Percentiles rank a stretch among this genome's conserved stretches.
phyloP scores from a whole-genome alignment of 331 rosid species.

The Acacia concinna region DNA sequence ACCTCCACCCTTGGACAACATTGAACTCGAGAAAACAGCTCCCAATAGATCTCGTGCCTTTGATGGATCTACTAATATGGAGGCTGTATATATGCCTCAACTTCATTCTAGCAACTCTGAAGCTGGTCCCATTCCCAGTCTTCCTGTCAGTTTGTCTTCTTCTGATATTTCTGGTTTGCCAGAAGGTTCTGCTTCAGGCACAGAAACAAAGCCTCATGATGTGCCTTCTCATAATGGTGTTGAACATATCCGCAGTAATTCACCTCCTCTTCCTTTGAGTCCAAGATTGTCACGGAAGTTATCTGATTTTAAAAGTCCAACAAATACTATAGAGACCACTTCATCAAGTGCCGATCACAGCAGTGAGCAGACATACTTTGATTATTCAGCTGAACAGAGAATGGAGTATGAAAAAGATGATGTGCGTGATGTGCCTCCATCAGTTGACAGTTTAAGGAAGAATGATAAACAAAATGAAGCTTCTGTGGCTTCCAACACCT shows the following conservation, averaged over 20 bases:
- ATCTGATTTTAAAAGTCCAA: conserved; percentile 63
- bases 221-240: conserved; percentile 40
- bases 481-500: conserved; percentile 52
- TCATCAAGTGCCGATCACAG: conserved; percentile 45
- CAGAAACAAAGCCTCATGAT: conserved; percentile 41
- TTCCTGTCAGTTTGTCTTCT: conserved; percentile 47
- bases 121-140: conserved; percentile 40
- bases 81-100: conserved; percentile 46
- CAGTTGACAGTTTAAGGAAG: conserved; percentile 61
- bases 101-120: conserved; percentile 47
- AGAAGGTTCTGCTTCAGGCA: conserved; percentile 39
- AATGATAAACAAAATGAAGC: conserved; percentile 61
- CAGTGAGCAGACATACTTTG: conserved; percentile 51
- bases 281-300: conserved; percentile 71
- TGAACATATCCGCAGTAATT: conserved; percentile 44
- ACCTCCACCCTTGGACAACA: conserved; percentile 81
- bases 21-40: conserved; percentile 67
- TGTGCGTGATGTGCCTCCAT: conserved; percentile 49
- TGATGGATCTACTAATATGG: conserved; percentile 52
- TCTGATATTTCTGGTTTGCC: conserved; percentile 49
- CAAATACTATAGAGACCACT: conserved; percentile 53
- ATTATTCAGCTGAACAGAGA: conserved; percentile 54
- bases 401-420: conserved; percentile 51
- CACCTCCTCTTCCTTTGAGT: conserved; percentile 82
- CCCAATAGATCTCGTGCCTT: conserved; percentile 49